A percentile compares a stretch with the other conserved stretches of the same genome.
Conservation (phyloP, 169 alveolate genomes). For the Fabrea salina region DNA sequence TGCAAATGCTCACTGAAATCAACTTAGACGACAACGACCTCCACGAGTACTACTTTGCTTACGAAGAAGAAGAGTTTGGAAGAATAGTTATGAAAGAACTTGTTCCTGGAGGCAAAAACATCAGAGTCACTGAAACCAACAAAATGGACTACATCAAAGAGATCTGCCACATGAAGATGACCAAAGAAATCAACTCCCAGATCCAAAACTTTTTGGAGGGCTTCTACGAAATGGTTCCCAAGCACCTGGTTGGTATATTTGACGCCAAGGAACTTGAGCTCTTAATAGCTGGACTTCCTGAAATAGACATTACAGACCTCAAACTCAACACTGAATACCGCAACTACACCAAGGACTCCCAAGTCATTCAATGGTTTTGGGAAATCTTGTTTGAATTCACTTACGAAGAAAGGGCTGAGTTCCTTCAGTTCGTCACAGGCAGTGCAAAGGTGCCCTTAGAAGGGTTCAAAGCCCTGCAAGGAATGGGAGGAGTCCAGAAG, state of each 20-base stretch:
- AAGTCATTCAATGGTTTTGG: constrained; percentile 93
- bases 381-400: constrained; percentile 90
- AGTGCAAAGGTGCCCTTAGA: constrained; percentile 96
- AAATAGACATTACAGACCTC: constrained; percentile 95
- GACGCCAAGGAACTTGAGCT: constrained; percentile 94
- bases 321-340: constrained; percentile 93
- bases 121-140: constrained; percentile 88
- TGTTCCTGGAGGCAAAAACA: constrained; percentile 93
- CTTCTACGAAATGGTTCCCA: constrained; percentile 96
- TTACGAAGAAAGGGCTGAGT: constrained; percentile 91
- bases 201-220: constrained; percentile 96
- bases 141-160: constrained; percentile 93
- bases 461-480: constrained; percentile 96
- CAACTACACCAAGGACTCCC: constrained; percentile 87
- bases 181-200: constrained; percentile 92
- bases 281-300: constrained; percentile 97
- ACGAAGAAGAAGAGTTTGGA: constrained; percentile 95
- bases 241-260: constrained; percentile 92
- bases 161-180: constrained; percentile 92
- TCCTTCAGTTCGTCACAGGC: constrained; percentile 95
- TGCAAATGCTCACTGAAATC: constrained; percentile 92
- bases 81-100: constrained; percentile 91
- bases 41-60: constrained; percentile 48
- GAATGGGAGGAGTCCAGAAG: constrained; percentile 98
- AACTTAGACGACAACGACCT: constrained; percentile 77